Percentiles rank a stretch among this genome's conserved stretches.
phyloP scores from a whole-genome alignment of 2,329 filamentous ascomycete species.

The Hymenoscyphus scutula region DNA sequence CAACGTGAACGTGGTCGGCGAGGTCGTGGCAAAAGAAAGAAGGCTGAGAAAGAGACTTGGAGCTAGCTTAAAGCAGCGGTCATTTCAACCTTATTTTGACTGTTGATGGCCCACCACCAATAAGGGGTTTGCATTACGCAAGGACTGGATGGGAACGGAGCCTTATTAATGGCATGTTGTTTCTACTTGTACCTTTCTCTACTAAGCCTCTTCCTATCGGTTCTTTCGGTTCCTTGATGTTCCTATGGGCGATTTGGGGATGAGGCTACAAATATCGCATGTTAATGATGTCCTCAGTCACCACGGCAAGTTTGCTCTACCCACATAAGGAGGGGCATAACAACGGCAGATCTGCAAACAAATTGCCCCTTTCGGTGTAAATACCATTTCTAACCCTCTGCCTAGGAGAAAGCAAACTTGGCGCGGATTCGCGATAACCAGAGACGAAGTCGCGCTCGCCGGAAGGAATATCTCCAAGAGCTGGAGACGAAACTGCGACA shows the following conservation, averaged over 20 bases:
- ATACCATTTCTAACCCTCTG: background rate
- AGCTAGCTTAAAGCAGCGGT: background rate
- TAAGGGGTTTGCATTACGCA: background rate
- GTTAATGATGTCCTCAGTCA: background rate
- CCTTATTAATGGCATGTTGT: background rate
- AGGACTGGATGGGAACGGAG: background rate
- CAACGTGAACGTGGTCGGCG: too few relatives aligned
- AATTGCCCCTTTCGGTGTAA: background rate
- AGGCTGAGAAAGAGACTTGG: background rate
- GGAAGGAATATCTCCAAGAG: slow-evolving; percentile 70
- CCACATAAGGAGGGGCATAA: background rate
- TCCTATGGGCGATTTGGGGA: background rate
- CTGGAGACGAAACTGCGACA: slow-evolving; percentile 62
- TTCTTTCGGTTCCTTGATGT: background rate
- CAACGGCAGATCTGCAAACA: background rate
- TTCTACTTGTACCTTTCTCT: background rate
- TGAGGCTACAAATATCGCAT: background rate
- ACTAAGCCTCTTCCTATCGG: background rate
- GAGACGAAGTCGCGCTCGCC: slow-evolving; percentile 68
- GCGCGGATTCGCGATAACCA: slow-evolving; percentile 75
- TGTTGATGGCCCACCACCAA: background rate
- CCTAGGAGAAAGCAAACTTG: slow-evolving; percentile 36
- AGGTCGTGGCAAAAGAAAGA: background rate
- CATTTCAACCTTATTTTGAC: slow-evolving; percentile 1
- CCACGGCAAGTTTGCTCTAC: background rate